Conservation (phyloP, 352 stramenopile genomes). For the Phytophthora megakarya region DNA sequence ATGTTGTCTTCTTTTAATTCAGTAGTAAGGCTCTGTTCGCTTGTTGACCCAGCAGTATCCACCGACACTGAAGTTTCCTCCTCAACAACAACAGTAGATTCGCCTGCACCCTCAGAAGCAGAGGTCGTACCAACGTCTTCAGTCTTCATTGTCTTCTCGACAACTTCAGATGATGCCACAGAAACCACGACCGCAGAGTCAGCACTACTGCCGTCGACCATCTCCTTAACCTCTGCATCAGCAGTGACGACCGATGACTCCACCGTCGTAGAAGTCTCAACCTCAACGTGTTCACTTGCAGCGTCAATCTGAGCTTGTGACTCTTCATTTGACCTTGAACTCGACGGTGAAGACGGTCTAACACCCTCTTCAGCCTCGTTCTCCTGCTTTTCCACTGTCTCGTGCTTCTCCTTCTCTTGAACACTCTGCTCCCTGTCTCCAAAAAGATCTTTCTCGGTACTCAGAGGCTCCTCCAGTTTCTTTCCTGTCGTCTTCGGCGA, state of each 20-base stretch:
- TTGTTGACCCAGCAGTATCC: background rate
- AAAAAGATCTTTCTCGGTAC: slow-evolving; percentile 31
- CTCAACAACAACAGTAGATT: slow-evolving; percentile 7
- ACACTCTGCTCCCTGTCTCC: slow-evolving; percentile 36
- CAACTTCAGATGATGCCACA: background rate
- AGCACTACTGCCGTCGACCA: background rate
- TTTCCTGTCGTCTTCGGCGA: slow-evolving; percentile 22
- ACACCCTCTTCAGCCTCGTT: slow-evolving; percentile 19
- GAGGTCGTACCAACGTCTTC: background rate
- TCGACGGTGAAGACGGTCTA: slow-evolving; percentile 16
- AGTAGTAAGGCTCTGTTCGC: background rate
- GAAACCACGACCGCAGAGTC: background rate
- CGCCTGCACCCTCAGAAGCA: background rate
- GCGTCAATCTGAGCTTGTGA: slow-evolving; percentile 3
- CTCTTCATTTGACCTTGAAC: slow-evolving; percentile 13
- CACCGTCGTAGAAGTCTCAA: background rate
- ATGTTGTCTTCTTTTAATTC: background rate
- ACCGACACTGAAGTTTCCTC: background rate
- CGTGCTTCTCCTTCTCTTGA: slow-evolving; percentile 44
- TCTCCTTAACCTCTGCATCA: slow-evolving; percentile 9
- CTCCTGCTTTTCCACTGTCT: slow-evolving; percentile 30
- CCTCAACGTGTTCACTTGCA: slow-evolving; percentile 1
- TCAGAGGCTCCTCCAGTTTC: slow-evolving; percentile 34
- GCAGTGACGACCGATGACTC: slow-evolving; percentile 7
- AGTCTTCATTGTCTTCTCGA: background rate